Percentiles rank a stretch among this genome's conserved stretches.
Conservation (phyloP, 306 rosid species). For the Crotalaria pallida region DNA sequence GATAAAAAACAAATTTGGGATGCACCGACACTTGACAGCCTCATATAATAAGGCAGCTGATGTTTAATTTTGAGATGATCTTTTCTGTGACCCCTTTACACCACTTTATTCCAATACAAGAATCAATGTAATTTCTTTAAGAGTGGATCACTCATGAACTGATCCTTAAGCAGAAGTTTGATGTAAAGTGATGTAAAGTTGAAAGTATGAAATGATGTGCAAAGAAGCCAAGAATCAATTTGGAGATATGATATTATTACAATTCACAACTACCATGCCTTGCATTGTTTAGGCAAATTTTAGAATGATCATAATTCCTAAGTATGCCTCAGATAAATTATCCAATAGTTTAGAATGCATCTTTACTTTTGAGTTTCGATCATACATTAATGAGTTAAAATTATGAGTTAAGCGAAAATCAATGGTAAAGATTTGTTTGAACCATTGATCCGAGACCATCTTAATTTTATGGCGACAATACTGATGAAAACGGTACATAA, state of each 20-base stretch:
- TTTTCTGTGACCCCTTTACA: not conserved
- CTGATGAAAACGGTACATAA: not conserved
- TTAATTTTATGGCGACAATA: not conserved
- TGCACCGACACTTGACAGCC: not conserved
- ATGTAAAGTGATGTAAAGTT: not conserved
- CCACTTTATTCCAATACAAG: not conserved
- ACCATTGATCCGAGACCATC: too few relatives aligned
- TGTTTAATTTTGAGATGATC: not conserved
- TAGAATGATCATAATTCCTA: not conserved
- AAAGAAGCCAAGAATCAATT: not conserved
- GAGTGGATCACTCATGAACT: not conserved
- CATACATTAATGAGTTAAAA: too few relatives aligned
- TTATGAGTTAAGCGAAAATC: too few relatives aligned
- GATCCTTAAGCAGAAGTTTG: not conserved
- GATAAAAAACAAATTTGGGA: not conserved
- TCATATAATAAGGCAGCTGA: not conserved
- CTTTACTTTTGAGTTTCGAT: too few relatives aligned
- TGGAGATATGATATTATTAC: not conserved
- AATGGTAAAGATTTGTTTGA: too few relatives aligned
- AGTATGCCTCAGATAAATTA: not conserved
- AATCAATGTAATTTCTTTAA: not conserved
- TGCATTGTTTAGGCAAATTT: not conserved
- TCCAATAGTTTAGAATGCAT: too few relatives aligned
- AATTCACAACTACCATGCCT: not conserved
- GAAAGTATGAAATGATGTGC: not conserved